Conservation (phyloP, 768 basidiomycete genomes). For the Sporobolomyces pararoseus region DNA sequence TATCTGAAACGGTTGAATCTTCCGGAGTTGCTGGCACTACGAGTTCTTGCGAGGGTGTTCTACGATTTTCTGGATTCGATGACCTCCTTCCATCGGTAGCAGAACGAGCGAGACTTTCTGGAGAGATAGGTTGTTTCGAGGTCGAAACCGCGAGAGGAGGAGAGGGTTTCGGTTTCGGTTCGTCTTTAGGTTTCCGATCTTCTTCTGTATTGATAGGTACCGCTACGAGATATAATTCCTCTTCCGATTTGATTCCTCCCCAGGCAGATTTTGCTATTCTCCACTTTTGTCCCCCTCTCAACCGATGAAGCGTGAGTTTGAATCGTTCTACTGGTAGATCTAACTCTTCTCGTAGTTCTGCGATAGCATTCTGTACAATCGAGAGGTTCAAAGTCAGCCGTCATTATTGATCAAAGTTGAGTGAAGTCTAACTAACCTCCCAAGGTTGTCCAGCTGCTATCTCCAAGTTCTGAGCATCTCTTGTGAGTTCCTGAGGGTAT, state of each 20-base stretch:
- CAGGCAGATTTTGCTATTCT: not conserved
- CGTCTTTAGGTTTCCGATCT: not conserved
- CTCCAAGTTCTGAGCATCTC: not conserved
- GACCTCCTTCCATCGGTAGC: too few species aligned
- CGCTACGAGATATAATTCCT: not conserved
- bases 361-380: not conserved
- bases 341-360: not conserved
- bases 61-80: too few species aligned
- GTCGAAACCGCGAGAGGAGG: not conserved
- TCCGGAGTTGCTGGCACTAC: too few species aligned
- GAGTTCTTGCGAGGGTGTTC: too few species aligned
- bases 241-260: not conserved
- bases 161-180: conserved; percentile 1
- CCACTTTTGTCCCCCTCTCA: not conserved
- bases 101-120: not conserved
- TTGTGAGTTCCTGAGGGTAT: not conserved
- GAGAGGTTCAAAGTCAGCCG: too few species aligned
- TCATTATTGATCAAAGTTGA: not conserved
- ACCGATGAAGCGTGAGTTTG: not conserved
- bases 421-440: not conserved
- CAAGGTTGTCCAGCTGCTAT: not conserved
- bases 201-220: not conserved
- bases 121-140: not conserved
- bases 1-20: too few species aligned
- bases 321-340: not conserved